phyloP scores from a whole-genome alignment of 805 yeast genomes.

The Kregervanrija delftensis region DNA sequence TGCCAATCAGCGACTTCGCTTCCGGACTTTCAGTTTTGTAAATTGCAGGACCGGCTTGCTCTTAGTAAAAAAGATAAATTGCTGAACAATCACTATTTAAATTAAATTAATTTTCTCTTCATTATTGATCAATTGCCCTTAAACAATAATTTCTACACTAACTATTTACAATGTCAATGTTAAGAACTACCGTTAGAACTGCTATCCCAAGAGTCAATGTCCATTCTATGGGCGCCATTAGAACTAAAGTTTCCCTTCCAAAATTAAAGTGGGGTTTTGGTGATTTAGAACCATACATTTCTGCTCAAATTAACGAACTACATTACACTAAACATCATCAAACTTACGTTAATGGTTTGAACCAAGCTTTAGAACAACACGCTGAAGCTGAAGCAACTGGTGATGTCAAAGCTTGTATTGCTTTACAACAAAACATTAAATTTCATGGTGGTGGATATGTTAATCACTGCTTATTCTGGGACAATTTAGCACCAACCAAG shows the following conservation, averaged over 20 bases:
- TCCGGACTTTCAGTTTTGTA: no score
- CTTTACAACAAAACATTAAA: constrained; percentile 67
- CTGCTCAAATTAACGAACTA: constrained; percentile 78
- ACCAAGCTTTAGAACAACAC: constrained; percentile 68
- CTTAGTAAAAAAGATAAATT: no score
- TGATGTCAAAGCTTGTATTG: constrained; percentile 53
- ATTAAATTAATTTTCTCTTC: no score
- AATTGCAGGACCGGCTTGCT: no score
- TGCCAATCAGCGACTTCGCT: no score
- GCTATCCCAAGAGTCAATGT: constrained; percentile 7
- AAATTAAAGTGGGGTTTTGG: constrained; percentile 78
- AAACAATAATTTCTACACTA: no score
- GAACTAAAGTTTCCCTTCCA: constrained; percentile 71
- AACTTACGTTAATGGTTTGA: constrained; percentile 82
- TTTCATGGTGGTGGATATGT: constrained; percentile 91
- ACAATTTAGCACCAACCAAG: constrained; percentile 70
- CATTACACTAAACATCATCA: constrained; percentile 92
- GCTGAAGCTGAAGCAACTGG: constrained; percentile 55
- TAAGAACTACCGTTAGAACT: constrained; percentile 23
- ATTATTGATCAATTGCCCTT: no score
- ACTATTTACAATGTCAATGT: constrained; percentile 1
- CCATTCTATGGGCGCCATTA: constrained; percentile 22
- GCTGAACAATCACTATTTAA: no score
- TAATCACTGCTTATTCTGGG: constrained; percentile 86
- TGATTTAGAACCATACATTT: constrained; percentile 80